Percentiles rank a stretch among this genome's conserved stretches.
These are phyloP conservation scores for Aureobasidium pullulans DNA, from an alignment of 2,329 filamentous ascomycete genomes.

Conservation along the genomic window DNA sequence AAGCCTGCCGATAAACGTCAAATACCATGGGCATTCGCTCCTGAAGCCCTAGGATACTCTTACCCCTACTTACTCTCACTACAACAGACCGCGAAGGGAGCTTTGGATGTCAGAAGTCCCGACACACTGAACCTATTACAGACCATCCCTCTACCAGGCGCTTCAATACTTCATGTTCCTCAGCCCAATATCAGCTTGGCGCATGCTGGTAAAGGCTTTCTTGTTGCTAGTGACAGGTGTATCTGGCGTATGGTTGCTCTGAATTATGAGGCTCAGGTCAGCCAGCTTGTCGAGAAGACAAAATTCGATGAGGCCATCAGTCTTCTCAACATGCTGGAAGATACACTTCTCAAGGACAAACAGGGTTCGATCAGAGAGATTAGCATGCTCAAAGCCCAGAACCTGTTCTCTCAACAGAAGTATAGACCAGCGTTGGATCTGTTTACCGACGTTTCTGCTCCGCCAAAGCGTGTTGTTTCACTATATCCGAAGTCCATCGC, in stretches of 20 bases:
- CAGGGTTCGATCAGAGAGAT: slow-evolving; percentile 70
- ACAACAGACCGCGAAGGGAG: slow-evolving; percentile 68
- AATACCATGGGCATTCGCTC: slow-evolving; percentile 84
- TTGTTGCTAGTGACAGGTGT: slow-evolving; percentile 81
- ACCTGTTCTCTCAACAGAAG: slow-evolving; percentile 72
- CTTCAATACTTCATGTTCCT: slow-evolving; percentile 80
- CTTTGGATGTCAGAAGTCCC: slow-evolving; percentile 84
- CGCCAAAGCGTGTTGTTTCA: slow-evolving; percentile 78
- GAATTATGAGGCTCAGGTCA: slow-evolving; percentile 83
- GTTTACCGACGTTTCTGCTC: slow-evolving; percentile 83
- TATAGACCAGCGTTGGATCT: slow-evolving; percentile 83
- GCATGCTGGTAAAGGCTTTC: slow-evolving; percentile 90
- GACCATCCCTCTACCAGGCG: slow-evolving; percentile 71
- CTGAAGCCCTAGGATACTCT: slow-evolving; percentile 88
- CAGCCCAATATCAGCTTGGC: slow-evolving; percentile 90
- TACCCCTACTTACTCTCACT: slow-evolving; percentile 92
- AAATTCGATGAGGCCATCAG: slow-evolving; percentile 89
- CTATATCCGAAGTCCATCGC: slow-evolving; percentile 80
- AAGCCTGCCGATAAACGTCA: slow-evolving; percentile 76
- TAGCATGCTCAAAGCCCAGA: slow-evolving; percentile 85
- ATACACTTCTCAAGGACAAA: slow-evolving; percentile 81
- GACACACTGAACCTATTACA: slow-evolving; percentile 86
- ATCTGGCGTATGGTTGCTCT: slow-evolving; percentile 96
- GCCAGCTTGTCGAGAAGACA: slow-evolving; percentile 65
- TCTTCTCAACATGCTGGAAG: slow-evolving; percentile 80